A percentile compares a stretch with the other conserved stretches of the same genome.
Evolutionary conservation across 2,329 filamentous ascomycete species (phyloP).

Genomic region (Passalora sequoiae): DNA sequence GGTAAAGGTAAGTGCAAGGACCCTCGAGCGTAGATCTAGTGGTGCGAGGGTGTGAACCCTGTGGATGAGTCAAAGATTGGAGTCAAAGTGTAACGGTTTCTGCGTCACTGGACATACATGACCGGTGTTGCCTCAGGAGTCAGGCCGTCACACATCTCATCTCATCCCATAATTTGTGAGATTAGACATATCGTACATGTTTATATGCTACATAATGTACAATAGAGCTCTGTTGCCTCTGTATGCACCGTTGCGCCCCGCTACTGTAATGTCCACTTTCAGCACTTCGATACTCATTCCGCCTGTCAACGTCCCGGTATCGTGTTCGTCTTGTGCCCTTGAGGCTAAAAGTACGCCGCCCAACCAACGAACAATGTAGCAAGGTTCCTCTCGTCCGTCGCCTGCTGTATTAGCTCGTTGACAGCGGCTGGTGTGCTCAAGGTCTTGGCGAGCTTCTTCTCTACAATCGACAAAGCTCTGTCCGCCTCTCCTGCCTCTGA

Average conservation of each 20-base stretch:
- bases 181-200: neutral
- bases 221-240: neutral
- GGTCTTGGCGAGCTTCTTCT: slow-evolving; percentile 92
- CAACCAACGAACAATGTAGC: slow-evolving; percentile 68
- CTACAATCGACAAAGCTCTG: slow-evolving; percentile 82
- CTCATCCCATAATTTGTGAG: no score
- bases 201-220: slow-evolving; percentile 1
- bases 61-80: slow-evolving; percentile 1
- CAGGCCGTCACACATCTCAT: neutral
- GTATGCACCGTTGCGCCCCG: neutral
- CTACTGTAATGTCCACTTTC: no score
- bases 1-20: neutral
- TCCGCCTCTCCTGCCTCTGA: slow-evolving; percentile 73
- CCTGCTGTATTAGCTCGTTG: slow-evolving; percentile 94
- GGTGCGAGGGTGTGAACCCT: neutral
- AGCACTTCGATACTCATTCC: no score
- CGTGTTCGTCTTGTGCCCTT: no score
- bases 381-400: slow-evolving; percentile 85
- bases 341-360: slow-evolving; percentile 31
- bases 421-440: slow-evolving; percentile 92
- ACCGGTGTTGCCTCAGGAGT: no score
- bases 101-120: no score
- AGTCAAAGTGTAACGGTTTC: neutral
- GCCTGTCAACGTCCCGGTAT: no score
- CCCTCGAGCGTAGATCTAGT: neutral